Conservation (phyloP, 306 rosid species). For the Lathyrus aphaca region DNA sequence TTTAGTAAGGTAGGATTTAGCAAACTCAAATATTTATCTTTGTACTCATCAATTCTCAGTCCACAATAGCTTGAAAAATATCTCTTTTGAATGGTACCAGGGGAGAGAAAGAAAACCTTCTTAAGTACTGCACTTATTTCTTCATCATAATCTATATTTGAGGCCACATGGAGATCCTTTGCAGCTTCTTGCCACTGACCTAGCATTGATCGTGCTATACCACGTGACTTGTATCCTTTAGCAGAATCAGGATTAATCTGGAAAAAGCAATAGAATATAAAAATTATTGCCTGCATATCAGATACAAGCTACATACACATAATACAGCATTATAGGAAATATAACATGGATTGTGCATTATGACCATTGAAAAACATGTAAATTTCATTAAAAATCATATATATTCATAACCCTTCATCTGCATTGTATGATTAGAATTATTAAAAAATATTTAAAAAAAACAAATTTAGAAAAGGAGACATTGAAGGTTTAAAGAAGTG, state of each 20-base stretch:
- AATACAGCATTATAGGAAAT: background rate
- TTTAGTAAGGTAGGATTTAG: background rate
- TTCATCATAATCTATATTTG: conserved; percentile 80
- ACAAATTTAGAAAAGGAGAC: conserved; percentile 13
- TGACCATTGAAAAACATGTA: conserved; percentile 2
- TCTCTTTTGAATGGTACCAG: conserved; percentile 5
- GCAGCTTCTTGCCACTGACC: conserved; percentile 93
- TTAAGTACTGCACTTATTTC: conserved; percentile 83
- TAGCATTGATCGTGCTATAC: conserved; percentile 77
- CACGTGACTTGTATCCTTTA: conserved; percentile 90
- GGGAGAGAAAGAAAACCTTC: conserved; percentile 58
- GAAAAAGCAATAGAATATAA: conserved; percentile 22
- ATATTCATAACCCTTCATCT: background rate
- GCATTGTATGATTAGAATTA: background rate
- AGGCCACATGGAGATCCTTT: conserved; percentile 90
- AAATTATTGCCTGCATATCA: background rate
- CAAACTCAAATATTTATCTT: background rate
- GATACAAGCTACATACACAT: background rate
- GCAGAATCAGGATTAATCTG: conserved; percentile 97
- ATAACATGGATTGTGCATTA: background rate
- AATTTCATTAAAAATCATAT: background rate
- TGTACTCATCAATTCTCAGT: background rate
- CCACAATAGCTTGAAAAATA: background rate
- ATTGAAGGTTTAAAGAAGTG: conserved; percentile 1
- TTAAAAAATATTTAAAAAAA: background rate